These are phyloP conservation scores for Coemansia sp. DNA, from an alignment of 192 early-diverging fungal genomes.

Conservation along the genomic window DNA sequence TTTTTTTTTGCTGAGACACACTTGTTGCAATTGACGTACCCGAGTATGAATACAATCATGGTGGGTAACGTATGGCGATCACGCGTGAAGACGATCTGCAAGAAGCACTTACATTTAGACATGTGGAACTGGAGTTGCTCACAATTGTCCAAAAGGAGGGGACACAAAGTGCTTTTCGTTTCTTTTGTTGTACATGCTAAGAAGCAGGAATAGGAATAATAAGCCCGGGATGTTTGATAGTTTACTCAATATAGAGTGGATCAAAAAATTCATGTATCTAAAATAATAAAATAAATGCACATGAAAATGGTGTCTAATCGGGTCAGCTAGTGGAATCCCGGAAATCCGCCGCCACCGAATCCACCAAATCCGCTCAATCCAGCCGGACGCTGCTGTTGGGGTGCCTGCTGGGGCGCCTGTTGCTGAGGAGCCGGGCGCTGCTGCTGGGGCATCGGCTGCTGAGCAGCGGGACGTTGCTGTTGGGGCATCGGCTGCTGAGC, in stretches of 20 bases:
- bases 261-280: background rate
- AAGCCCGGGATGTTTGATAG: background rate
- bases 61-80: too few relatives aligned
- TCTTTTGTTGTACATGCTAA: background rate
- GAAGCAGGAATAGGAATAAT: background rate
- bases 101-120: too few relatives aligned
- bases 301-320: too few relatives aligned
- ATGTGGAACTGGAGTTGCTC: too few relatives aligned
- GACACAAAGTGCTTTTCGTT: background rate
- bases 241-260: background rate
- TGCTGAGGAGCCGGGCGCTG: constrained; percentile 1
- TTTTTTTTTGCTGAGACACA: background rate
- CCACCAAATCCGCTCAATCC: constrained; percentile 13
- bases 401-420: constrained; percentile 5
- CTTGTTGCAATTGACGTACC: too few relatives aligned
- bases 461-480: background rate
- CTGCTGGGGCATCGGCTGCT: background rate
- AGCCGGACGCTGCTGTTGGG: background rate
- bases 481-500: background rate
- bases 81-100: too few relatives aligned
- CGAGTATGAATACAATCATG: too few relatives aligned
- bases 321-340: constrained; percentile 27
- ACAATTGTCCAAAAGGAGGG: too few relatives aligned
- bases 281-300: background rate
- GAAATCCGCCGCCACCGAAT: constrained; percentile 16